Conservation (phyloP, 2,329 filamentous ascomycete species). For the Cytospora piceae region DNA sequence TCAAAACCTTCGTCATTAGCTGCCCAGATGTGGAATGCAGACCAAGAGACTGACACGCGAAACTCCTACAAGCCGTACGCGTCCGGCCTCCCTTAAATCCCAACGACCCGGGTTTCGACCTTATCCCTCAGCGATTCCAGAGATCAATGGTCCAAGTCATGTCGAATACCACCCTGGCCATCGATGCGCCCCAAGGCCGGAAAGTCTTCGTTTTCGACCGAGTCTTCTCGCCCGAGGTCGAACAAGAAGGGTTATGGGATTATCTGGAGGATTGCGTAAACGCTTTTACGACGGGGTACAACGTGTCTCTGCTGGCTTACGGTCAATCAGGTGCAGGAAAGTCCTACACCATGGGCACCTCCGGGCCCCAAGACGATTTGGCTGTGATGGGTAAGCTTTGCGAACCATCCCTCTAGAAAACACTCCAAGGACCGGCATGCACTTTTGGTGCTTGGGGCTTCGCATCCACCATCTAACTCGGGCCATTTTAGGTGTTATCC, state of each 20-base stretch:
- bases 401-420: background rate
- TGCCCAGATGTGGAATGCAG: background rate
- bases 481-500: conserved; percentile 76
- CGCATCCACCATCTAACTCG: conserved; percentile 27
- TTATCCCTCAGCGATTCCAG: conserved; percentile 95
- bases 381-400: conserved; percentile 74
- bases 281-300: conserved; percentile 94
- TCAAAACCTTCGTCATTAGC: background rate
- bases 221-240: conserved; percentile 82
- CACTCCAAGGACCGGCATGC: background rate
- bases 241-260: conserved; percentile 91
- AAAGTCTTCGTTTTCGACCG: conserved; percentile 97
- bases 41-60: conserved; percentile 26
- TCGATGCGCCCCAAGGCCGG: conserved; percentile 88
- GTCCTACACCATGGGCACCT: conserved; percentile 98
- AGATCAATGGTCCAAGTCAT: conserved; percentile 89
- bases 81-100: conserved; percentile 84
- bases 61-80: conserved; percentile 72
- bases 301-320: conserved; percentile 95
- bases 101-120: conserved; percentile 87
- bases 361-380: conserved; percentile 74
- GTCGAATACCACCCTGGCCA: conserved; percentile 79
- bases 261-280: conserved; percentile 89
- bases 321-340: conserved; percentile 97
- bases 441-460: background rate